These are phyloP conservation scores for Leishmania guyanensis DNA, from an alignment of 208 protist species.

Conservation along the genomic window DNA sequence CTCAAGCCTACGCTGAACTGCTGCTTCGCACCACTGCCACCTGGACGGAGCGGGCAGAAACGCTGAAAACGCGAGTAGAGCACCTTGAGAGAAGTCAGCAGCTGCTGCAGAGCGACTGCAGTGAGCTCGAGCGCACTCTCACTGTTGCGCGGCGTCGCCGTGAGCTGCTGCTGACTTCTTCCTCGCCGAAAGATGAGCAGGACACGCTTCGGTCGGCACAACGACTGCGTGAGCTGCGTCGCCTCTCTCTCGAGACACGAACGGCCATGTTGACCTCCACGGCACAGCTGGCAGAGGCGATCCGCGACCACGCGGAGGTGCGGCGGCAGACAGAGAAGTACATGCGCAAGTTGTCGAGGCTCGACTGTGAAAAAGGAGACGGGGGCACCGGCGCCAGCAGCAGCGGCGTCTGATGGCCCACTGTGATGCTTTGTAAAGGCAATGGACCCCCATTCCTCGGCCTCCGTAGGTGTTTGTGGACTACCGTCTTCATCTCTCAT, in stretches of 20 bases:
- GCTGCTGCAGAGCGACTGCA: conserved; percentile 67
- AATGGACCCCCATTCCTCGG: not conserved
- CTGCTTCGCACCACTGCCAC: conserved; percentile 37
- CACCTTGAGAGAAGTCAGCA: conserved; percentile 44
- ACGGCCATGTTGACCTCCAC: conserved; percentile 41
- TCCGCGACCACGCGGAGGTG: conserved; percentile 46
- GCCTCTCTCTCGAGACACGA: conserved; percentile 49
- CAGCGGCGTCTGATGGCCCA: not conserved
- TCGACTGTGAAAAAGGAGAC: conserved; percentile 1
- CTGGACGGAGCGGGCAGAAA: conserved; percentile 40
- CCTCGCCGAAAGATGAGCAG: conserved; percentile 14
- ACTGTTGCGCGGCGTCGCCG: conserved; percentile 39
- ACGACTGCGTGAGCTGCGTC: conserved; percentile 51
- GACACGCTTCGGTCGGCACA: conserved; percentile 19
- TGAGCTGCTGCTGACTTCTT: conserved; percentile 38
- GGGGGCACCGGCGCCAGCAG: not conserved
- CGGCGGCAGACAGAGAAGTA: conserved; percentile 61
- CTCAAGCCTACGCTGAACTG: conserved; percentile 52
- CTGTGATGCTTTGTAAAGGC: no score
- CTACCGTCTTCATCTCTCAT: not conserved
- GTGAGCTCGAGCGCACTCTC: conserved; percentile 43
- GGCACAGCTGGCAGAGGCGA: conserved; percentile 46
- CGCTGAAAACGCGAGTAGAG: conserved; percentile 38
- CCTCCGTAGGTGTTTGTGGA: not conserved
- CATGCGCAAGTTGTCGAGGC: conserved; percentile 46